Conservation (phyloP, 2,329 filamentous ascomycete genomes). For the Karstenula rhodostoma region DNA sequence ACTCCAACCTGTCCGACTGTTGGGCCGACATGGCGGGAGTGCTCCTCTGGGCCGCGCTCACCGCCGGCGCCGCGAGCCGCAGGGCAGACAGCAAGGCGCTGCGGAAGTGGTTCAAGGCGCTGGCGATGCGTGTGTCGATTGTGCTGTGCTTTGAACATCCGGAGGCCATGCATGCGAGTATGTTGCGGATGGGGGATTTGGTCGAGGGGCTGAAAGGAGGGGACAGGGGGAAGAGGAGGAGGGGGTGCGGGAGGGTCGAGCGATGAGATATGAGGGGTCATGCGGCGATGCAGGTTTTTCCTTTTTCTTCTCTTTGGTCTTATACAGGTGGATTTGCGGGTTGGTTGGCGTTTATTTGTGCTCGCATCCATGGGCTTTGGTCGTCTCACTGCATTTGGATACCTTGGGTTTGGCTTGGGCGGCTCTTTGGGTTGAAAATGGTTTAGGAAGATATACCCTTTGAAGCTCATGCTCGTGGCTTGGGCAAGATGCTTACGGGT, state of each 20-base stretch:
- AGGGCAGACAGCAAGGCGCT: conserved; percentile 27
- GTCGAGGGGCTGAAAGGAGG: conserved; percentile 4
- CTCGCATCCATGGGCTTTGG: no score
- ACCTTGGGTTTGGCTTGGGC: no score
- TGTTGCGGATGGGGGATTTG: conserved; percentile 39
- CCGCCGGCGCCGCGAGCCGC: conserved; percentile 42
- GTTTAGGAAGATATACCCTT: no score
- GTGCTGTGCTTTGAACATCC: conserved; percentile 49
- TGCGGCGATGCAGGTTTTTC: no score
- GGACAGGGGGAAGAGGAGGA: conserved; percentile 6
- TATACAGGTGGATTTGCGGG: no score
- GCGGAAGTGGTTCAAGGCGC: conserved; percentile 43
- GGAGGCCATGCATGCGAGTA: conserved; percentile 36
- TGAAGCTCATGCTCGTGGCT: no score
- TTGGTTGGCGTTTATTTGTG: no score
- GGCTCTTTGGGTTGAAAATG: no score
- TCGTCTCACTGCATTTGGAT: no score
- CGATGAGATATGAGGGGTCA: no score
- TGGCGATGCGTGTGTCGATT: conserved; percentile 41
- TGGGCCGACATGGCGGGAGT: conserved; percentile 50
- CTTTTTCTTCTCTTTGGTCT: no score
- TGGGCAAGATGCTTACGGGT: no score
- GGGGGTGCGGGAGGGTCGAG: not conserved
- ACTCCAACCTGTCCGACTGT: conserved; percentile 42
- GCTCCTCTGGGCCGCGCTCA: conserved; percentile 47